Evolutionary conservation across 306 rosid genomes (phyloP).

Genomic region (Prunus mume): DNA sequence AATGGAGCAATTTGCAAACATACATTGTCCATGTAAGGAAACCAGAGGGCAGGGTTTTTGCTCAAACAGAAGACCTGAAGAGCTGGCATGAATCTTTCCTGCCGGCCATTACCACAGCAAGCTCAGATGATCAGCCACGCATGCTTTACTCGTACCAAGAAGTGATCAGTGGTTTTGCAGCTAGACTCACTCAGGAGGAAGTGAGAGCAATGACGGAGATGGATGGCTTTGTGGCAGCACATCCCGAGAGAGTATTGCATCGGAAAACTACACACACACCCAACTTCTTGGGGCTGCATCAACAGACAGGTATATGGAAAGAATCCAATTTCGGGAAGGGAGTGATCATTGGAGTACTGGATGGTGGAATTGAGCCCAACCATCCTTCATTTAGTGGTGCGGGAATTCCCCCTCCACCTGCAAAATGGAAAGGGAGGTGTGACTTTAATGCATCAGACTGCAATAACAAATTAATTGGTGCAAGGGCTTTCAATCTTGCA

Average conservation of each 20-base stretch:
- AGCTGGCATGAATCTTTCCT: conserved; percentile 67
- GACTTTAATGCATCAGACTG: conserved; percentile 51
- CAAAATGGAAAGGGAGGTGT: conserved; percentile 79
- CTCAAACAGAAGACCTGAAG: conserved; percentile 38
- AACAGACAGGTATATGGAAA: conserved; percentile 51
- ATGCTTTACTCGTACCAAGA: conserved; percentile 48
- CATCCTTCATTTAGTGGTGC: conserved; percentile 69
- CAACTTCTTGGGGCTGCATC: conserved; percentile 57
- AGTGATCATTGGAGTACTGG: conserved; percentile 68
- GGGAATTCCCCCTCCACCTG: conserved; percentile 70
- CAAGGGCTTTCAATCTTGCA: conserved; percentile 54
- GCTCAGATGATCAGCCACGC: conserved; percentile 32
- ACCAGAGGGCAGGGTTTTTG: conserved; percentile 36
- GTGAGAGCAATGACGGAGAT: conserved; percentile 40
- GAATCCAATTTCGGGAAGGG: conserved; percentile 76
- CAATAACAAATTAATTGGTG: conserved; percentile 79
- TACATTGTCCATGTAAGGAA: conserved; percentile 58
- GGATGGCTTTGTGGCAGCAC: conserved; percentile 57
- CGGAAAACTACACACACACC: conserved; percentile 68
- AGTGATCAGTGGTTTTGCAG: conserved; percentile 71
- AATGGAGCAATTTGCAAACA: conserved; percentile 29
- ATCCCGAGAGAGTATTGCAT: conserved; percentile 37
- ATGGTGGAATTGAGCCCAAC: conserved; percentile 52
- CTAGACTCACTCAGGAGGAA: conserved; percentile 57
- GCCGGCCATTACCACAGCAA: conserved; percentile 35